phyloP scores from a whole-genome alignment of 73 alveolate genomes.

The Durusdinium trenchii region DNA sequence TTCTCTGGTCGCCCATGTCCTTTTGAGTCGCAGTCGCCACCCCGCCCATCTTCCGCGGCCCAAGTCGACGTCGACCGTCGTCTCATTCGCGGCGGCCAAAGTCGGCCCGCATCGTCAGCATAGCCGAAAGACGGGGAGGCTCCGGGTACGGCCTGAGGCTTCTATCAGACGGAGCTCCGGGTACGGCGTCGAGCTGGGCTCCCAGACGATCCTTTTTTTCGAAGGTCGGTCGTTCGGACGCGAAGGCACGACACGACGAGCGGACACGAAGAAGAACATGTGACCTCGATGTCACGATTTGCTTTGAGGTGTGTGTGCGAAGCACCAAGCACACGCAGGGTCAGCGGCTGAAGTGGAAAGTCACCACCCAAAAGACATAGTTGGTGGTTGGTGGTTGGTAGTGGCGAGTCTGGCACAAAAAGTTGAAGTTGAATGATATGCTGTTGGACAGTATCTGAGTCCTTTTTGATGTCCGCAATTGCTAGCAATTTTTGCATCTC shows the following conservation, averaged over 20 bases:
- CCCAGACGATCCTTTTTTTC: background rate
- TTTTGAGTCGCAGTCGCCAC: too few relatives aligned
- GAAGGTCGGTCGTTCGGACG: background rate
- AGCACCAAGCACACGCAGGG: constrained; percentile 48
- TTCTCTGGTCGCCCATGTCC: background rate
- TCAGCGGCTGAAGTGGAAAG: background rate
- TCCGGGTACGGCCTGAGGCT: background rate
- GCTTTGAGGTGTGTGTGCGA: constrained; percentile 49
- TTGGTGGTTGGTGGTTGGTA: background rate
- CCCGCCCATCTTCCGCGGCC: background rate
- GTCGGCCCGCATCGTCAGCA: background rate
- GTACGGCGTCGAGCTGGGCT: constrained; percentile 25
- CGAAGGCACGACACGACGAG: background rate
- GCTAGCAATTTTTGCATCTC: too few relatives aligned
- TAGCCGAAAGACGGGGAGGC: background rate
- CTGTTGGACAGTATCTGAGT: too few relatives aligned
- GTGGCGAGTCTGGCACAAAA: background rate
- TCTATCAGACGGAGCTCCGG: constrained; percentile 25
- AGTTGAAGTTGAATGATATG: background rate
- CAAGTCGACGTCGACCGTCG: background rate
- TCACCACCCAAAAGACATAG: too few relatives aligned
- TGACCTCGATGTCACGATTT: too few relatives aligned
- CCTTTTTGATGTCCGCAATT: too few relatives aligned
- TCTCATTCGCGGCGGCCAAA: background rate
- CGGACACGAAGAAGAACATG: too few relatives aligned